Conservation (phyloP, 2,329 filamentous ascomycete species). For the Colletotrichum destructivum region DNA sequence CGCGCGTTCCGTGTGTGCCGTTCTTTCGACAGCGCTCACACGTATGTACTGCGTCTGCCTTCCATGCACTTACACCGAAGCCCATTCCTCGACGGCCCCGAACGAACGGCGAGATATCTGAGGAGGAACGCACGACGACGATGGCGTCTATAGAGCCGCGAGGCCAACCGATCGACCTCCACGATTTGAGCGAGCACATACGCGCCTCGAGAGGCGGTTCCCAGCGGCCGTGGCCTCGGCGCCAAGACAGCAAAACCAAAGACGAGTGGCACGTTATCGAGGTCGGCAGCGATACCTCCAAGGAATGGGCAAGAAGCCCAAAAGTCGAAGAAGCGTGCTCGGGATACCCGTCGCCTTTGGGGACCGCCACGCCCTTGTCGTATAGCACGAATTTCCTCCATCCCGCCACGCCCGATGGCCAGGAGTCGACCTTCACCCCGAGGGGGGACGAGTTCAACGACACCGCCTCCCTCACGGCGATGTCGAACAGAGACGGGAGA, state of each 20-base stretch:
- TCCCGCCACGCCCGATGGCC: constrained; percentile 26
- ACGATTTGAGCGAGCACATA: constrained; percentile 22
- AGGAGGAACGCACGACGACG: not conserved
- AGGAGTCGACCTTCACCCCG: not conserved
- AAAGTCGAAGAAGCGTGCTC: not conserved
- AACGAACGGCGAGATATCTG: not conserved
- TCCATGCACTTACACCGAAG: not conserved
- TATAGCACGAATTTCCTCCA: constrained; percentile 13
- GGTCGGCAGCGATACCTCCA: not conserved
- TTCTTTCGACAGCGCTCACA: not conserved
- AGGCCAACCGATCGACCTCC: constrained; percentile 22
- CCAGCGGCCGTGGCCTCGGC: constrained; percentile 5
- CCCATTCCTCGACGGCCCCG: constrained; percentile 21
- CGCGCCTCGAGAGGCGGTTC: not conserved
- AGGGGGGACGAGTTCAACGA: constrained; percentile 5
- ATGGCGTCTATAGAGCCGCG: constrained; percentile 13
- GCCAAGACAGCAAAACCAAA: not conserved
- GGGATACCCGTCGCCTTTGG: constrained; percentile 6
- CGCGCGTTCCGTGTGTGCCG: not conserved
- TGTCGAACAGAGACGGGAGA: not conserved
- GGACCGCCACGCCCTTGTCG: not conserved
- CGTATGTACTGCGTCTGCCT: constrained; percentile 1
- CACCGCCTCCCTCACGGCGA: constrained; percentile 19
- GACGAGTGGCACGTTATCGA: constrained; percentile 16
- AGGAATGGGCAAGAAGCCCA: constrained; percentile 4